Base-by-base conservation (phyloP, 306 rosid genomes). In the Casuarina glauca region DNA sequence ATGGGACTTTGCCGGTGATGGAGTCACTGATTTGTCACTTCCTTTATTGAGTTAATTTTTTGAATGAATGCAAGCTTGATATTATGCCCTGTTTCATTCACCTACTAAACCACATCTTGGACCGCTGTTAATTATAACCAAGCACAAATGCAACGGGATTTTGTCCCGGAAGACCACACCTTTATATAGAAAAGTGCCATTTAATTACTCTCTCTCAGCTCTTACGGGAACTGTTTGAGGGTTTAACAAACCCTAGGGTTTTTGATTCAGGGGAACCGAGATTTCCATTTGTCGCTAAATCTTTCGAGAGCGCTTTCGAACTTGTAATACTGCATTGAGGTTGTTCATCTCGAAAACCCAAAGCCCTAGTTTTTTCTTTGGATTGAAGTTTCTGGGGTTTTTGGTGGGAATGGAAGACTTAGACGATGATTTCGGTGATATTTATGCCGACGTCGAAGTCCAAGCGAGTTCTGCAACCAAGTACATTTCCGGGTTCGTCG, bases 401-500 rank as follows among this genome's bases (percentile, higher is more conserved):
- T 3, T 20, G 13, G 16, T 44, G 9, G 10, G 32, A 60, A 85
- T 89, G 93, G 87, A 58, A 64, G 81, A 52, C 19, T 77, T 82
- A 3, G 85, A 84, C 19, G 94, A 90, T 52, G 89, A 90, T 72
- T 90, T 90, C 41, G 92, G 94, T 48, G 88, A 86, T 39, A 82
- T 90, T 70, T 88, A 90, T 69, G 76, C 87, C 12, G 86, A 81
- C 51, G 71, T 79, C 41, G 85, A 86, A 84, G 50, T 35, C 43
- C 88, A 76, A 54, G 46, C 84, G 41, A 48, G 41, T 52, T 84
- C 77, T 1, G 82, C 77, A 74, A 51, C 70, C 75, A 54, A 79
- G 79, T 72, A 78, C 72, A 50, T 36, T 2, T 19, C 69, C 3
- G 50, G 72, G 45, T 82, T 82, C 41, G 35, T 77, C 66, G 72